These are phyloP conservation scores for Gracilaria caudata DNA, from an alignment of 23 red algal species.

Conservation along the genomic window DNA sequence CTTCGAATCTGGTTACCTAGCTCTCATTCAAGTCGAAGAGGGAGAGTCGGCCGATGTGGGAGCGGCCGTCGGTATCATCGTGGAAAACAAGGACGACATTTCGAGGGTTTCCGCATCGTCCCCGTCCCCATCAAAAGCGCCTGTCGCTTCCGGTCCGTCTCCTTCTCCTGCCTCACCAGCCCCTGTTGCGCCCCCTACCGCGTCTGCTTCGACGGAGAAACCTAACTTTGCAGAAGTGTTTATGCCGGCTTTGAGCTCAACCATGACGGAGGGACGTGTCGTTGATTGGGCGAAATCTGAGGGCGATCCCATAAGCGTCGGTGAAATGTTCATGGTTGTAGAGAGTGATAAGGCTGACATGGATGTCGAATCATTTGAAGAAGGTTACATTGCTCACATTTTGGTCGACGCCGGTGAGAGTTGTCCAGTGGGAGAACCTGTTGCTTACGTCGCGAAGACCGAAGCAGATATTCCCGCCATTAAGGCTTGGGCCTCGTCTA, in stretches of 20 bases:
- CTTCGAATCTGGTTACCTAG: slow-evolving; percentile 90
- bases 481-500: slow-evolving; percentile 76
- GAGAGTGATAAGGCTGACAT: slow-evolving; percentile 99
- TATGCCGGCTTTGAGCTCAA: slow-evolving; percentile 97
- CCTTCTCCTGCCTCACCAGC: slow-evolving; percentile 2
- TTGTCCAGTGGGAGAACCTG: slow-evolving; percentile 69
- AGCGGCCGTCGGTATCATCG: slow-evolving; percentile 86
- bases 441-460: slow-evolving; percentile 76
- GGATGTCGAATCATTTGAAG: slow-evolving; percentile 97
- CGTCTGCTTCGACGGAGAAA: slow-evolving; percentile 39
- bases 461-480: slow-evolving; percentile 79
- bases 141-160: neutral
- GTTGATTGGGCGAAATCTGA: slow-evolving; percentile 84
- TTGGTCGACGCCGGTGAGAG: slow-evolving; percentile 59
- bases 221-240: slow-evolving; percentile 70
- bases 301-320: slow-evolving; percentile 83
- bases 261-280: slow-evolving; percentile 96
- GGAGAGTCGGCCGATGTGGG: slow-evolving; percentile 88
- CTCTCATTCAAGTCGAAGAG: slow-evolving; percentile 82
- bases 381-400: slow-evolving; percentile 84
- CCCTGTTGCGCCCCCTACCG: slow-evolving; percentile 8
- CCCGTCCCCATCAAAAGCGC: slow-evolving; percentile 22
- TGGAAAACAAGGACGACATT: slow-evolving; percentile 95
- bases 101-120: slow-evolving; percentile 61
- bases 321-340: slow-evolving; percentile 96